Base-by-base conservation (phyloP, 106 monocot genomes). In the Vanilla planifolia region DNA sequence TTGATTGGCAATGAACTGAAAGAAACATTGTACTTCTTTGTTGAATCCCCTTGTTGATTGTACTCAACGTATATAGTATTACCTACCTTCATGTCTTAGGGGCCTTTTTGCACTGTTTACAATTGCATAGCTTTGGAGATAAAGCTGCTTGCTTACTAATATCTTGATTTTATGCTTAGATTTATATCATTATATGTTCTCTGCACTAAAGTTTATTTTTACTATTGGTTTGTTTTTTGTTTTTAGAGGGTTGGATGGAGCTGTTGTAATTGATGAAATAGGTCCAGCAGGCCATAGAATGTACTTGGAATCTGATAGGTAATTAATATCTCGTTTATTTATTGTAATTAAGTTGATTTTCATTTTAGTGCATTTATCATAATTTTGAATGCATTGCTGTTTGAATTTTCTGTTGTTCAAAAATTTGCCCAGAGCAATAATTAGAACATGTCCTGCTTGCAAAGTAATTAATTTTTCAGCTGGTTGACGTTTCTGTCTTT, bases 221-320 rank as follows among this genome's bases (percentile, higher is more conserved):
- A 20, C 20, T 20, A 15, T 57, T 24, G n/a, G 5, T 53, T 53
- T 32, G 16, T 36, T 36, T 57, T 1, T 19, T 57, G 33, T 36
- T 14, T 8, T 8, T 35, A 57, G 57, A 9, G 57, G 19, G 33
- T 36, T 57, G n/a, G 57, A 57, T 36, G 28, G 57, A 35, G 35
- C 33, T 16, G 35, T 13, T 17, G 20, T 57, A 30, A 57, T 34
- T 36, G 57, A 57, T 57, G 57, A 28, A 36, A 57, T 15, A 36
- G 57, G 17, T 33, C 57, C 35, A 36, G 20, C 35, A 8, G 21
- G 35, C 20, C 34, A 57, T 57, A 57, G 57, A 57, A 36, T 57
- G 3, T 57, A 9, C 57, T 34, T 57, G 34, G 57, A 57, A 9
- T 35, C 28, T 57, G 57, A 57, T 16, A 57, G 57, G 57, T 57